phyloP scores from a whole-genome alignment of 2,329 filamentous ascomycete genomes.

The Verticillium dahliae region DNA sequence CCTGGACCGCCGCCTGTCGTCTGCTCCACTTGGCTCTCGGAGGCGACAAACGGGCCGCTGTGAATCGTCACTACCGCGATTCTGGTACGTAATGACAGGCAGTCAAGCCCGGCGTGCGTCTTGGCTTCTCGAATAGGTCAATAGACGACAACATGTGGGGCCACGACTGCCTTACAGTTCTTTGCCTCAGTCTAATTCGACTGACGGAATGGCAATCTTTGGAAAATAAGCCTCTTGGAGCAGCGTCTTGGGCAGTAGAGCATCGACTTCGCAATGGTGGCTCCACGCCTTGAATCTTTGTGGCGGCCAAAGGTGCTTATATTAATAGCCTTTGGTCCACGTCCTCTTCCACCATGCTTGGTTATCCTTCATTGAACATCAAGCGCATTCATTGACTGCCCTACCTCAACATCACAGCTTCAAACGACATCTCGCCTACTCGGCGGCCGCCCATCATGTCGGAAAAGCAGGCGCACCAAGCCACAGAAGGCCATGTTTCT shows the following conservation, averaged over 20 bases:
- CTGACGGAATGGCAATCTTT: neutral
- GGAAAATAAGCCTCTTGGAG: neutral
- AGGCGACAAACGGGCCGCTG: neutral
- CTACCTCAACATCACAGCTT: neutral
- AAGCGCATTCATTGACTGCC: neutral
- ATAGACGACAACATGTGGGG: neutral
- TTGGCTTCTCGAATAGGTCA: constrained; percentile 1
- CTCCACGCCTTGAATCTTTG: neutral
- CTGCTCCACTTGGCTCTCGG: neutral
- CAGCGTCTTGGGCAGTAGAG: neutral
- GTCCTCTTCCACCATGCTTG: neutral
- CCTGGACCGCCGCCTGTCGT: neutral
- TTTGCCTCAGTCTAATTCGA: neutral
- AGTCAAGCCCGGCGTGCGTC: neutral
- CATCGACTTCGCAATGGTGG: neutral
- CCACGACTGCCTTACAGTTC: neutral
- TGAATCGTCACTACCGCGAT: neutral
- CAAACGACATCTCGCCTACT: neutral
- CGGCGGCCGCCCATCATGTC: constrained; percentile 1
- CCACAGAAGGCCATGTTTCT: neutral
- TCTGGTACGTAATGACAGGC: neutral
- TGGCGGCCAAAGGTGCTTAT: neutral
- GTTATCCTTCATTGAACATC: neutral
- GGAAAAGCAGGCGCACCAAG: neutral
- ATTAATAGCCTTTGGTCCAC: neutral